Base-by-base conservation (phyloP, 2,329 filamentous ascomycete genomes). In the Drechslerella coelobrocha region DNA sequence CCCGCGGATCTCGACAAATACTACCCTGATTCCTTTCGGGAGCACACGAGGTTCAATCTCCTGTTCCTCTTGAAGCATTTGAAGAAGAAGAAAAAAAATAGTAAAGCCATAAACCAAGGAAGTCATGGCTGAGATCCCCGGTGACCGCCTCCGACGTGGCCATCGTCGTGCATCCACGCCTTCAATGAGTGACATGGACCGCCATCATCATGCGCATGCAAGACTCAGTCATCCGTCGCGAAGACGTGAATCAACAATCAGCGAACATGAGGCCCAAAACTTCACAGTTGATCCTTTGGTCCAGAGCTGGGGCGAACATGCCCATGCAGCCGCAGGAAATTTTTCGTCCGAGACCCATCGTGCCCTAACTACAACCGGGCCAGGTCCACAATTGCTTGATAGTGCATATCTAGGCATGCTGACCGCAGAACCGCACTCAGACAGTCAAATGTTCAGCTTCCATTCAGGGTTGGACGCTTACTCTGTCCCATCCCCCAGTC, bases 351-450 rank as follows among this genome's bases (percentile, higher is more conserved):
- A 62, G 65, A 69, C 56, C 65, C 60, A 61, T 59, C 57, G 65
- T 57, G 23, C 65, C 39, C 60, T 69, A 54, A 62, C 65, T 24
- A 61, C 57, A n/a, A 69, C n/a, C n/a, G n/a, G n/a, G n/a, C n/a
- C 65, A 37, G 57, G 65, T 69, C 65, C 65, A 69, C 65, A 62
- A 57, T 31, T 69, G 65, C 59, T 69, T 52, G 57, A 69, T 69
- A 69, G 50, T 69, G 65, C 65, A 69, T 69, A 69, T 69, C 65
- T 69, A 47, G 65, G 65, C 65, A 69, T 69, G 65, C 65, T 69
- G 65, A 69, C 65, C 65, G 65, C 65, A 69, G 65, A 69, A 62
- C 57, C 65, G 57, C 65, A 69, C 65, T 52, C 65, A 61, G 65
- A 69, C 65, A 69, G 51, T 50, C 65, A 69, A 69, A 31, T 69